A percentile compares a stretch with the other conserved stretches of the same genome.
Evolutionary conservation across 305 asterid genomes (phyloP).

Genomic region (Salvia sclarea): DNA sequence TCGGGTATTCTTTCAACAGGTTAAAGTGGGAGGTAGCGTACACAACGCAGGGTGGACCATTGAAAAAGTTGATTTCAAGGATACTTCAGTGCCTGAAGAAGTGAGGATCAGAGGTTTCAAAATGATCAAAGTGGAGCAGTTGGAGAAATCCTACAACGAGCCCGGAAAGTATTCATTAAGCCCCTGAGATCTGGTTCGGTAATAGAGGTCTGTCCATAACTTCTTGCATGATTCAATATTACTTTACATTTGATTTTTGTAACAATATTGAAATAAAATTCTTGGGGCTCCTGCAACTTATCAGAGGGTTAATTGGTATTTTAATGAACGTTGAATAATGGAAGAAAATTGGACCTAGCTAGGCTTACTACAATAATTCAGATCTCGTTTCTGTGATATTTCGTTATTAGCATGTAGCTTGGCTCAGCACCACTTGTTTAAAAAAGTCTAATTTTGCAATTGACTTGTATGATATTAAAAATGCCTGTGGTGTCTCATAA

Average conservation of each 20-base stretch:
- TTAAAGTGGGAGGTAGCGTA: conserved; percentile 60
- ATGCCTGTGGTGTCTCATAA: conserved; percentile 11
- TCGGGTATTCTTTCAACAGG: conserved; percentile 45
- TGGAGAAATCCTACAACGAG: conserved; percentile 53
- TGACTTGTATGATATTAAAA: conserved; percentile 12
- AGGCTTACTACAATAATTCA: not conserved
- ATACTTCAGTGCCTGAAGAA: conserved; percentile 70
- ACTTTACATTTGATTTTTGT: conserved; percentile 21
- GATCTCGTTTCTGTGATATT: not conserved
- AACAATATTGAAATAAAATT: conserved; percentile 24
- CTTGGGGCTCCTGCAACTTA: not conserved
- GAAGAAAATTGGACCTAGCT: not conserved
- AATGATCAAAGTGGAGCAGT: conserved; percentile 76
- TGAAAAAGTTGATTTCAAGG: conserved; percentile 66
- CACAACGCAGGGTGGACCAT: conserved; percentile 78
- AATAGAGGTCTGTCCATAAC: not conserved
- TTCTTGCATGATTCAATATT: conserved; percentile 23
- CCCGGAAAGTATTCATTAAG: conserved; percentile 65
- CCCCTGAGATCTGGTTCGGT: conserved; percentile 32
- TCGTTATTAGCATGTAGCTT: not conserved
- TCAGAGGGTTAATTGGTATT: not conserved
- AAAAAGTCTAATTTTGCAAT: conserved; percentile 2
- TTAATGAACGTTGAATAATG: not conserved
- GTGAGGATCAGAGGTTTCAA: conserved; percentile 86
- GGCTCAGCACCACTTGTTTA: not conserved